phyloP scores from a whole-genome alignment of 805 yeast genomes.

The Starmerella bombicola region DNA sequence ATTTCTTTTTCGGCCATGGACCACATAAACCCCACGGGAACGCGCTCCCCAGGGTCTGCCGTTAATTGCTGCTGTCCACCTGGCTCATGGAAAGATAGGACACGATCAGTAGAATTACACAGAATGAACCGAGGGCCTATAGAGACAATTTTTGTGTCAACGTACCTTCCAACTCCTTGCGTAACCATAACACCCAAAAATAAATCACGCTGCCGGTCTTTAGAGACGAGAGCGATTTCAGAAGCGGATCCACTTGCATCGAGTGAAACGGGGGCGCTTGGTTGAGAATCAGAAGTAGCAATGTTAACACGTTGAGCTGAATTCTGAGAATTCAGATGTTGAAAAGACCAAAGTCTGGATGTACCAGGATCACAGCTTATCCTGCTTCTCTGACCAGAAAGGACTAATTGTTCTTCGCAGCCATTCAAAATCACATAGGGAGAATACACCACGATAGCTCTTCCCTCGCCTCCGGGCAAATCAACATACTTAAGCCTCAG shows the following conservation, averaged over 20 bases:
- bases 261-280: conserved; percentile 66
- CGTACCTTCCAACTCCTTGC: conserved; percentile 80
- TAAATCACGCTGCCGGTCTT: conserved; percentile 37
- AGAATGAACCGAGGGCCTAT: conserved; percentile 74
- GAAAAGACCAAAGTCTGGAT: conserved; percentile 83
- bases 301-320: conserved; percentile 43
- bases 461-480: conserved; percentile 20
- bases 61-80: conserved; percentile 17
- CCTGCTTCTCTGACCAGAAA: conserved; percentile 44
- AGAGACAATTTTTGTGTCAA: conserved; percentile 61
- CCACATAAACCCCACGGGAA: conserved; percentile 49
- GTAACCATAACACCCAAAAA: conserved; percentile 51
- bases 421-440: conserved; percentile 77
- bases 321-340: conserved; percentile 42
- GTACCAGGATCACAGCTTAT: conserved; percentile 32
- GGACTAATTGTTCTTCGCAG: conserved; percentile 52
- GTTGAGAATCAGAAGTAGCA: conserved; percentile 43
- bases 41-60: conserved; percentile 36
- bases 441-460: conserved; percentile 42
- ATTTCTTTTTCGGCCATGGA: conserved; percentile 19
- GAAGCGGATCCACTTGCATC: conserved; percentile 80
- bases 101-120: conserved; percentile 45
- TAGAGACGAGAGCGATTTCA: conserved; percentile 37
- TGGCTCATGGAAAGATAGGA: conserved; percentile 32
- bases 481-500: conserved; percentile 51